Evolutionary conservation across 768 basidiomycete genomes (phyloP), one percentile per base, ranked within the genome.

Genomic region (Tricholoma bakamatsutake): DNA sequence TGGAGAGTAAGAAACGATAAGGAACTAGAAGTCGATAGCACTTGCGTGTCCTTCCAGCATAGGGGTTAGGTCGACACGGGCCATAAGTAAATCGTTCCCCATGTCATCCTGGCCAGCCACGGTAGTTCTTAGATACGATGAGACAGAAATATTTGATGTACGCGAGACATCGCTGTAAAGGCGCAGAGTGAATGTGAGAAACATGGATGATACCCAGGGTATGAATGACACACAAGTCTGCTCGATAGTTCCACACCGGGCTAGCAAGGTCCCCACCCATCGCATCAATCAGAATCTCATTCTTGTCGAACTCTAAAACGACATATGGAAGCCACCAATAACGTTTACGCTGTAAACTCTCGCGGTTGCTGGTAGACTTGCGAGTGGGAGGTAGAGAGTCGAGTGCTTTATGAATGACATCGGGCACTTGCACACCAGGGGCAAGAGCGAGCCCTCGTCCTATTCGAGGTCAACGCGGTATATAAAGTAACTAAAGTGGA

Each of bases 241-340:
- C 91, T 37, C 89, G 83, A 66, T 95, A 98, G 74, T 95, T 93
- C 96, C 97, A 99, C 50, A 91, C 81, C 3, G 97, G 97, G 62
- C 79, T 85, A 11, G 82, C 66, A 50, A 98, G 80, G 70, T 98
- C 93, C n/a, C 96, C 97, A 8, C 91, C 94, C 65, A 98, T 80
- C 10, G 95, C 94, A 74, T 98, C 96, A 55, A 98, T 87, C 61
- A 99, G 75, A 63, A 98, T 86, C 70, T 98, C 95, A 71, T 98
- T 98, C 79, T 93, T 93, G 75, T 93, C 90, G 76, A 95, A 96
- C 73, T 98, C 95, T 62, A 99, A 85, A 40, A 98, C 97, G 67
- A 98, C 90, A 63, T 90, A 98, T 28, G 97, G 97, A 34, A 99
- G 80, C 90, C 90, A 94, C 93, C 92, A 93, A 71, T 86, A 88